Evolutionary conservation across 2,329 filamentous ascomycete species (phyloP), one percentile per base, ranked within the genome.

Genomic region (Drechslerella coelobrocha): DNA sequence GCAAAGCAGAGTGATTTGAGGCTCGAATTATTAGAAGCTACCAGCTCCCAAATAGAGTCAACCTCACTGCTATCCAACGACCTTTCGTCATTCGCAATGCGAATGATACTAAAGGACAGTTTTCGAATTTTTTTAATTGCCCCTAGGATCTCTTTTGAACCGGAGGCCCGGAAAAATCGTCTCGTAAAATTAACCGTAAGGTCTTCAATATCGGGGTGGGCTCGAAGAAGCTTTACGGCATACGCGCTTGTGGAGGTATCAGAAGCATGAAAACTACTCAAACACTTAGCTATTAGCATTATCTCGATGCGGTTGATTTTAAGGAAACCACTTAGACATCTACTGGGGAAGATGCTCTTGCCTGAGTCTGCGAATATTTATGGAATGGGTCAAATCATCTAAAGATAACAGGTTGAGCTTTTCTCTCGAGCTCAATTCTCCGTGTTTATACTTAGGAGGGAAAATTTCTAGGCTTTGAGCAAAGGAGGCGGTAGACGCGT

Each of bases 21-120:
- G 29, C n/a, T 54, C 7, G 51, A 31, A 41, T 17, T 54, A 24
- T 54, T 54, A 41, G 51, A 39, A 34, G 51, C 31, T 39, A 54
- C 29, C 6, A 54, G 31, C 29, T 54, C 51, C 29, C 51, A 54
- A 39, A 54, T 24, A 41, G 29, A 26, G 19, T 23, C 31, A 31
- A 24, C 14, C 8, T 54, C 29, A 7, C 17, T 21, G 24, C 14
- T 34, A 53, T 31, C 26, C 14, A 53, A 34, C 14, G 26, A 29
- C 26, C 37, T 19, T 39, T 23, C 8, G n/a, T 21, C 19, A 39
- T 6, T 10, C 17, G 21, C 19, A 41, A 12, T 24, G n/a, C n/a
- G 7, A 23, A 19, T 34, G 23, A 54, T 54, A 41, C 23, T 54
- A 41, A 54, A 54, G 7, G 31, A 12, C 2, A 54, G 31, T 23